Conservation (phyloP, 2,329 filamentous ascomycete genomes). For the Colletotrichum brevisporum region DNA sequence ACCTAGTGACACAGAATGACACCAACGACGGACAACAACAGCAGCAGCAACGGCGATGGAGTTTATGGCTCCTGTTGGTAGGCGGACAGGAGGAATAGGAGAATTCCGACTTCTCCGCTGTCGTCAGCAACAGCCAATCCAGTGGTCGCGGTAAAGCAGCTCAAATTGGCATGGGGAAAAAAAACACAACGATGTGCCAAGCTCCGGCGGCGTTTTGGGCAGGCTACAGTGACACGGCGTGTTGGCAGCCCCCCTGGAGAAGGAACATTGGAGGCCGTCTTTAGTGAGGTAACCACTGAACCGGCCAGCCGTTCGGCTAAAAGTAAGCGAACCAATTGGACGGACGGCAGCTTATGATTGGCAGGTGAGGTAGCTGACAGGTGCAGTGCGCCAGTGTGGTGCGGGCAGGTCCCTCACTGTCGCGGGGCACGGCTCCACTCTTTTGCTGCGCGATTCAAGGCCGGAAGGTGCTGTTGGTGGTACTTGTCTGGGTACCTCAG, state of each 20-base stretch:
- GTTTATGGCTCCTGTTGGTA: no score
- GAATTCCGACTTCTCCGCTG: conserved; percentile 23
- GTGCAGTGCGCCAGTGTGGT: not conserved
- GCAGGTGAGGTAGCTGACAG: not conserved
- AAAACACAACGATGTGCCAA: conserved; percentile 27
- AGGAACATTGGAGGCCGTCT: no score
- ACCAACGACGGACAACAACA: conserved; percentile 1
- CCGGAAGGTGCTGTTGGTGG: conserved; percentile 7
- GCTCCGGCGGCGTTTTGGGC: conserved; percentile 11
- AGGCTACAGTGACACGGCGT: conserved; percentile 12
- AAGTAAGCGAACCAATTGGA: conserved; percentile 35
- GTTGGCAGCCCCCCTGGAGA: not conserved
- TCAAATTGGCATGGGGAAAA: no score
- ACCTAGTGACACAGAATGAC: not conserved
- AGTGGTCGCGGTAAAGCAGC: not conserved
- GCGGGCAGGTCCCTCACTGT: conserved; percentile 13
- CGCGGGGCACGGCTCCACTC: conserved; percentile 11
- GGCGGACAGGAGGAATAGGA: conserved; percentile 16
- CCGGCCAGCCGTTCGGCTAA: conserved; percentile 2
- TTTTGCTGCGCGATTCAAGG: conserved; percentile 1
- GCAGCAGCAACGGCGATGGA: not conserved
- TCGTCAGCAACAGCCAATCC: conserved; percentile 19
- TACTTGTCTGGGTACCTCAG: not conserved
- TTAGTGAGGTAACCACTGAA: conserved; percentile 1
- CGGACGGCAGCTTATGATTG: not conserved